Conservation (phyloP, 2,329 filamentous ascomycete genomes). For the Xylaria hypoxylon region DNA sequence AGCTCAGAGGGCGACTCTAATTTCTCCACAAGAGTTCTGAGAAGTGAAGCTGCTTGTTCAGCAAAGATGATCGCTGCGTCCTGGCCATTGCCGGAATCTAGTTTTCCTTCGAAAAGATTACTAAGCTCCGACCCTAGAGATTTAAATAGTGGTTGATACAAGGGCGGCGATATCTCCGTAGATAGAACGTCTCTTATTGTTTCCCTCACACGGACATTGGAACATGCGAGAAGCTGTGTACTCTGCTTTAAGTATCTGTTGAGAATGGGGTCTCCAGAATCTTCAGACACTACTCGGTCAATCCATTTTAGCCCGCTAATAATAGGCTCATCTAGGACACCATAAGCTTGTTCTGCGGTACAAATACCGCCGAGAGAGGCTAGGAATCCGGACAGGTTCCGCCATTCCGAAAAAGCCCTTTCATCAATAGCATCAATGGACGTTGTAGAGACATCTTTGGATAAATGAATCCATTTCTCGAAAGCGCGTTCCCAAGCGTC, state of each 20-base stretch:
- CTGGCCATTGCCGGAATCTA: conserved; percentile 63
- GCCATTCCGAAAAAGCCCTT: conserved; percentile 70
- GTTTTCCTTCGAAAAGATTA: conserved; percentile 68
- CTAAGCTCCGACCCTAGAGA: conserved; percentile 74
- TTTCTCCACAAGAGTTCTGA: conserved; percentile 72
- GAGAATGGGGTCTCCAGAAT: conserved; percentile 70
- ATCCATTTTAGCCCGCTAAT: conserved; percentile 72
- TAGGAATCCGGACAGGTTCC: conserved; percentile 76
- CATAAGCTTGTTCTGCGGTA: conserved; percentile 67
- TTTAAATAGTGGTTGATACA: conserved; percentile 73
- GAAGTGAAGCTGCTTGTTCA: conserved; percentile 73
- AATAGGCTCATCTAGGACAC: conserved; percentile 67
- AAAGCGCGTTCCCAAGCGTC: conserved; percentile 75
- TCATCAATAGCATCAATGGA: conserved; percentile 66
- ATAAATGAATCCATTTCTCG: conserved; percentile 72
- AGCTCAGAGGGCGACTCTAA: conserved; percentile 73
- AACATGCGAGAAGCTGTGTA: conserved; percentile 73
- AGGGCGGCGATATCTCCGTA: conserved; percentile 69
- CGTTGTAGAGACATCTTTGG: conserved; percentile 70
- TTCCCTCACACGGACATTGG: conserved; percentile 73
- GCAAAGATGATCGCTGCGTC: conserved; percentile 74
- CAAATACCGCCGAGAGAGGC: conserved; percentile 75
- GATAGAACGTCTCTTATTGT: conserved; percentile 75
- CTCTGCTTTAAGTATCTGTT: conserved; percentile 71
- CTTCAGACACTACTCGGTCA: conserved; percentile 68